phyloP scores from a whole-genome alignment of 257 asterid genomes.

The Prunella vulgaris region DNA sequence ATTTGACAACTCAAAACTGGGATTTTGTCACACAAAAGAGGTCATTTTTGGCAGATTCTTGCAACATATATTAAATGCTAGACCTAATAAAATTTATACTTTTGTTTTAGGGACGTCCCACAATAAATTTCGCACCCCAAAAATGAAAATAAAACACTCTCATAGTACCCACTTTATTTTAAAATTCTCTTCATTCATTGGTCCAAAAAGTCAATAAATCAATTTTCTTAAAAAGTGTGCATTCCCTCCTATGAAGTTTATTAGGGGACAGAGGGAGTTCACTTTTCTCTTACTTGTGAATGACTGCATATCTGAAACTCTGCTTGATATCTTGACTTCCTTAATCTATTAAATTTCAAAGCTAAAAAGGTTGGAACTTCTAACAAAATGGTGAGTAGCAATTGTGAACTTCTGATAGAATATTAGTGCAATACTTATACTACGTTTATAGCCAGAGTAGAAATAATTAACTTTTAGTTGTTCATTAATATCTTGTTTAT shows the following conservation, averaged over 20 bases:
- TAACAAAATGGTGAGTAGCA: too few relatives aligned
- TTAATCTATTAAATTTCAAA: conserved; percentile 1
- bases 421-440: conserved; percentile 3
- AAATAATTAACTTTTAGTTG: background rate
- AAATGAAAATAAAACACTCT: too few relatives aligned
- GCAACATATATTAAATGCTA: background rate
- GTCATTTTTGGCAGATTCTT: conserved; percentile 3
- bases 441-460: conserved; percentile 5
- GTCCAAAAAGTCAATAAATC: too few relatives aligned
- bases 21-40: background rate
- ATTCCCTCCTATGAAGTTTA: too few relatives aligned
- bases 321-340: background rate
- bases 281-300: background rate
- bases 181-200: too few relatives aligned
- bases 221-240: too few relatives aligned
- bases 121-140: too few relatives aligned
- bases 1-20: background rate
- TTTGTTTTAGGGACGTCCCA: too few relatives aligned
- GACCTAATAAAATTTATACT: too few relatives aligned
- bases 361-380: background rate
- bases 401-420: too few relatives aligned
- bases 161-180: too few relatives aligned
- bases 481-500: background rate
- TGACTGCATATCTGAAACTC: conserved; percentile 9
- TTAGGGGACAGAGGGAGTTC: too few relatives aligned